These are phyloP conservation scores for Aspergillus sclerotioniger DNA, from an alignment of 495 filamentous ascomycete species.

Conservation along the genomic window DNA sequence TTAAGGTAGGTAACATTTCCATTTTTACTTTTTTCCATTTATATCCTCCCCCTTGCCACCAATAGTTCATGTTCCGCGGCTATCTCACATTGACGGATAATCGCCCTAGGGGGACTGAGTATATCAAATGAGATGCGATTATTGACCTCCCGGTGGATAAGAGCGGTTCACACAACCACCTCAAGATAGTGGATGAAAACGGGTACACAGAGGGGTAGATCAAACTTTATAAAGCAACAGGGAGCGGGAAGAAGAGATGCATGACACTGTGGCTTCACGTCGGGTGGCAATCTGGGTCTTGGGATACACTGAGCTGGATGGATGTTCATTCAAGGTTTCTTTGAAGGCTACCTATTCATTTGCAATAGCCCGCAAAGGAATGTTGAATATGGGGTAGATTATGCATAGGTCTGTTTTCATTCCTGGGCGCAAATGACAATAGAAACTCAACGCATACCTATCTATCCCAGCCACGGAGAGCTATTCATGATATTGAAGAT, in stretches of 20 bases:
- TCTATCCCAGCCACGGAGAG: background rate
- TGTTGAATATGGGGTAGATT: background rate
- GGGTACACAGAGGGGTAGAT: background rate
- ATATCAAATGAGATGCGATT: background rate
- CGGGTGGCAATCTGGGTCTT: background rate
- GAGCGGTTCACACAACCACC: too few species aligned
- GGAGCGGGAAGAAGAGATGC: background rate
- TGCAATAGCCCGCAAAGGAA: background rate
- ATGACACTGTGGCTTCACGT: background rate
- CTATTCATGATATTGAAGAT: background rate
- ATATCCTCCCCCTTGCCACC: slow-evolving; percentile 5
- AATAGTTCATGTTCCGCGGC: background rate
- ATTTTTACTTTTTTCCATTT: slow-evolving; percentile 4
- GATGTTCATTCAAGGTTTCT: background rate
- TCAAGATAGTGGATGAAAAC: too few species aligned
- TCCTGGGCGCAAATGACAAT: background rate
- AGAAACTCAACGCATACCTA: background rate
- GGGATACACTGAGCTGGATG: background rate
- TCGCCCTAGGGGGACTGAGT: background rate
- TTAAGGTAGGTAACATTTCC: slow-evolving; percentile 2
- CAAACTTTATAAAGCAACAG: background rate
- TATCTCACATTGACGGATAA: background rate
- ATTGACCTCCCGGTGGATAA: too few species aligned
- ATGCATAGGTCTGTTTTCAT: background rate
- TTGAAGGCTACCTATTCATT: background rate